phyloP scores from a whole-genome alignment of 768 basidiomycete genomes.

The Mycena crocata region DNA sequence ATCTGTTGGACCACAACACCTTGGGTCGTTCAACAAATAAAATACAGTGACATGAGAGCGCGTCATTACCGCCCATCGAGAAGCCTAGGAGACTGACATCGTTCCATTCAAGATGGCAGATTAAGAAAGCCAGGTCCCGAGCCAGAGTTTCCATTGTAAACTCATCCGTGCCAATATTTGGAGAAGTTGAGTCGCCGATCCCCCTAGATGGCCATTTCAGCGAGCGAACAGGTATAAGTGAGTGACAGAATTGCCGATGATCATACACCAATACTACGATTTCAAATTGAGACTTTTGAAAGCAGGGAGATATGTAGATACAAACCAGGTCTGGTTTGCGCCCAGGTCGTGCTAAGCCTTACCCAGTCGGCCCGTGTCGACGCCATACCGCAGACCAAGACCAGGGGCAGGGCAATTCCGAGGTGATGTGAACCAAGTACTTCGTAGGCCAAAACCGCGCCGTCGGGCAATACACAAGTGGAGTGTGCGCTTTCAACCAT shows the following conservation, averaged over 20 bases:
- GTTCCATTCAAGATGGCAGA: slow-evolving; percentile 38
- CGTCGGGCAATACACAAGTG: slow-evolving; percentile 36
- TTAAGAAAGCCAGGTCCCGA: slow-evolving; percentile 39
- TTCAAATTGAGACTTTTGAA: not conserved
- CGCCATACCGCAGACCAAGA: slow-evolving; percentile 39
- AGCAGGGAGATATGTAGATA: not conserved
- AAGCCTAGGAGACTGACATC: slow-evolving; percentile 42
- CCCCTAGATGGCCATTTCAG: slow-evolving; percentile 29
- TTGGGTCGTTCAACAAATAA: slow-evolving; percentile 14
- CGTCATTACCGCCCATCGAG: slow-evolving; percentile 43
- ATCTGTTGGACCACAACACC: slow-evolving; percentile 42
- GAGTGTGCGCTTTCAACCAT: slow-evolving; percentile 3
- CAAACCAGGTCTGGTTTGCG: slow-evolving; percentile 36
- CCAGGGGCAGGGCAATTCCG: slow-evolving; percentile 32
- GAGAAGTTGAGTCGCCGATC: slow-evolving; percentile 40
- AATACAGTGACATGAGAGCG: not conserved
- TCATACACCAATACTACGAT: slow-evolving; percentile 42
- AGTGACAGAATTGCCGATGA: slow-evolving; percentile 21
- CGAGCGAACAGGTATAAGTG: not conserved
- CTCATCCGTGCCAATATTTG: slow-evolving; percentile 29
- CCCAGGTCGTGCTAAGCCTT: slow-evolving; percentile 33
- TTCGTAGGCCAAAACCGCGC: slow-evolving; percentile 40
- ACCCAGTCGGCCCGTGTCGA: slow-evolving; percentile 36
- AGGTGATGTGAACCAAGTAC: slow-evolving; percentile 36
- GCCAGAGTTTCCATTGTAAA: slow-evolving; percentile 43